Evolutionary conservation across 441 rosid species (phyloP), one percentile per base, ranked within the genome.

Genomic region (Populus hybrid): DNA sequence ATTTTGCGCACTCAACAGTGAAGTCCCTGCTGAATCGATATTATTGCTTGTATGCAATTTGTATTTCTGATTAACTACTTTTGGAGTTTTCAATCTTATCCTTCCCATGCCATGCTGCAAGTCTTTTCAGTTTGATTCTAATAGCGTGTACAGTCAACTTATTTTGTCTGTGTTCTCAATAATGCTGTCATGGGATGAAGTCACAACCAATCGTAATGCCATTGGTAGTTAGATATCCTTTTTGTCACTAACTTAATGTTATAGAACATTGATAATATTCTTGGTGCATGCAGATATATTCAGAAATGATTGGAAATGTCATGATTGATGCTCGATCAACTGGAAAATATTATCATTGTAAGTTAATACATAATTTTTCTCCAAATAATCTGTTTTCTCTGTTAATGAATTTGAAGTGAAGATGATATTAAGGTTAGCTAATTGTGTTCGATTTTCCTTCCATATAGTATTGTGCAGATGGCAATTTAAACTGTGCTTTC

Each of bases 321-420:
- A 97, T 97, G 99, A 91, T 86, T 74, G 98, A 97, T 90, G 99
- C 99, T 72, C 89, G 99, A 61, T 97, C 99, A 21, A 94, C 99
- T 35, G 99, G 98, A 84, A 97, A 97, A 78, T 94, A 97, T 81
- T 97, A 97, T 78, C 99, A 97, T 69, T 97, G 99, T 97, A 87
- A 90, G 98, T 86, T 11, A 71, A 67, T 77, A 40, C 36, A 3
- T 21, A 38, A 32, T 30, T 46, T 34, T 70, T 50, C 50, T 42
- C 35, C 42, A 71, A 59, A 79, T 30, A n/a, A 19, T 30, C 26
- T 69, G 61, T 59, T 28, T 57, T 61, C 36, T 68, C 24, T 38
- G 32, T 19, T 69, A 32, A n/a, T 74, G 72, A 42, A 69, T 28
- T 32, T 34, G 23, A 8, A 65, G 7, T 68, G 66, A 18, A 46